Conservation (phyloP, 257 asterid genomes). For the Oldenlandia corymbosa region DNA sequence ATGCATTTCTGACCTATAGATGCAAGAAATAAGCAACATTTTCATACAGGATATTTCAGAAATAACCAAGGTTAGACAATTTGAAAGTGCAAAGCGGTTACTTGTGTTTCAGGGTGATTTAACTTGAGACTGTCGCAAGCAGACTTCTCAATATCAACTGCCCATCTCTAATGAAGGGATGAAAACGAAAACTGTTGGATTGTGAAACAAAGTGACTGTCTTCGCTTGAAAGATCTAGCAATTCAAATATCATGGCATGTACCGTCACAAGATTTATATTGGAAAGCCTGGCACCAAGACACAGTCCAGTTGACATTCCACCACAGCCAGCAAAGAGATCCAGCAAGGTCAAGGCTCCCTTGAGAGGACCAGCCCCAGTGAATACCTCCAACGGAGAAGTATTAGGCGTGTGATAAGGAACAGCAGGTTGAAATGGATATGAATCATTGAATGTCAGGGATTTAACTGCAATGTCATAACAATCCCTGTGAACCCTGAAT, state of each 20-base stretch:
- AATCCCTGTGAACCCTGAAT: too few species aligned
- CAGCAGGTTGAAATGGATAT: constrained; percentile 24
- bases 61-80: neutral
- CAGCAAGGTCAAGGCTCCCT: constrained; percentile 48
- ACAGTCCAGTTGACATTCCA: constrained; percentile 94
- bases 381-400: constrained; percentile 34
- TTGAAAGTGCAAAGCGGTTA: neutral
- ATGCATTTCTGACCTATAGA: constrained; percentile 71
- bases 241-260: constrained; percentile 1
- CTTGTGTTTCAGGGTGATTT: constrained; percentile 87
- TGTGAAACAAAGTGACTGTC: neutral
- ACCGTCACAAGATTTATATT: constrained; percentile 64
- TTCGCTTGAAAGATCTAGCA: neutral
- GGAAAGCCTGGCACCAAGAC: constrained; percentile 75
- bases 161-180: constrained; percentile 62
- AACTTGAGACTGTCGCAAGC: constrained; percentile 80
- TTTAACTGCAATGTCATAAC: constrained; percentile 29
- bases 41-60: neutral
- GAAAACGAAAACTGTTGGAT: neutral
- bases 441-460: constrained; percentile 23
- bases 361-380: constrained; percentile 35
- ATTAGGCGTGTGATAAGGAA: constrained; percentile 24
- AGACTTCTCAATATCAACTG: constrained; percentile 63
- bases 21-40: neutral
- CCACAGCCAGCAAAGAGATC: constrained; percentile 93